Percentiles rank a stretch among this genome's conserved stretches.
Evolutionary conservation across 2,329 filamentous ascomycete species (phyloP).

Genomic region (Tolypocladium sp.): DNA sequence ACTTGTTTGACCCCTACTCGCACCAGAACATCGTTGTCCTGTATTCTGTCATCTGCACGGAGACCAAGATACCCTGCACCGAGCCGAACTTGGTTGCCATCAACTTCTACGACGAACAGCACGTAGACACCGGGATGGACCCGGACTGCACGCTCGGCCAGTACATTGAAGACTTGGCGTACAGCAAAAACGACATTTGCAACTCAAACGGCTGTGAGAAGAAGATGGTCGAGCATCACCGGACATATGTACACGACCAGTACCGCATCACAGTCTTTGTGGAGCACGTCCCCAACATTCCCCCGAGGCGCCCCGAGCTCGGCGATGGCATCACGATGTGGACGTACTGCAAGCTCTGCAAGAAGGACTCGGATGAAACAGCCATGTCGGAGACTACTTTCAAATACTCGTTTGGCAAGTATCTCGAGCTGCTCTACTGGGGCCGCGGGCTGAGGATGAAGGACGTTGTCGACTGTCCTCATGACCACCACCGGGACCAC

Average conservation of each 20-base stretch:
- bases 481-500: constrained; percentile 89
- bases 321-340: constrained; percentile 80
- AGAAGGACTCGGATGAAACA: constrained; percentile 79
- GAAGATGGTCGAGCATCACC: constrained; percentile 84
- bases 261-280: constrained; percentile 89
- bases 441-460: constrained; percentile 70
- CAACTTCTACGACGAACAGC: constrained; percentile 90
- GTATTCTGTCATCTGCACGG: constrained; percentile 88
- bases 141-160: constrained; percentile 90
- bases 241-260: constrained; percentile 94
- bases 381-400: constrained; percentile 91
- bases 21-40: constrained; percentile 95
- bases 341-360: constrained; percentile 90
- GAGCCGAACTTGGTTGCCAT: constrained; percentile 87
- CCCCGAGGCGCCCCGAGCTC: constrained; percentile 30
- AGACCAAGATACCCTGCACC: constrained; percentile 85
- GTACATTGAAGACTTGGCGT: constrained; percentile 85
- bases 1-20: constrained; percentile 88
- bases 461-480: constrained; percentile 64
- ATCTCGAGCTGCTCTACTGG: constrained; percentile 96
- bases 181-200: constrained; percentile 67
- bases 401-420: constrained; percentile 98
- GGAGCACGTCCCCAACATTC: constrained; percentile 44
- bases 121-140: constrained; percentile 60
- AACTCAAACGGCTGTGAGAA: constrained; percentile 77